Evolutionary conservation across 352 stramenopile genomes (phyloP).

Genomic region (Peronospora farinosa): DNA sequence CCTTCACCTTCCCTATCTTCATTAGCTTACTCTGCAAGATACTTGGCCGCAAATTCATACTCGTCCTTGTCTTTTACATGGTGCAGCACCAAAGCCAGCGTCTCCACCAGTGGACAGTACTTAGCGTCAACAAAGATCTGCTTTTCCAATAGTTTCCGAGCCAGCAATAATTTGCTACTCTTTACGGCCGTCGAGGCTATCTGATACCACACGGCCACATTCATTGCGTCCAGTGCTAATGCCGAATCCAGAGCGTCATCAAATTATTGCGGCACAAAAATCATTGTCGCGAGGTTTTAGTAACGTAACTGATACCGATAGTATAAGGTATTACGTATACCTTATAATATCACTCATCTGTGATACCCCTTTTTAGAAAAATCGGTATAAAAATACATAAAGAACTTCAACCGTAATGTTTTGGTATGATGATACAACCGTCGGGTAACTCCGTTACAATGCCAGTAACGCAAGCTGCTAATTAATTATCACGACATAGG

Average conservation of each 20-base stretch:
- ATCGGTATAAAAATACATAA: no score
- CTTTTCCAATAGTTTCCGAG: constrained; percentile 49
- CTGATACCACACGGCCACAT: constrained; percentile 74
- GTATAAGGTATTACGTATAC: no score
- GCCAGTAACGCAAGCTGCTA: no score
- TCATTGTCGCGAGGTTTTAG: constrained; percentile 60
- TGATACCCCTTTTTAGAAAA: no score
- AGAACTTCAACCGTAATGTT: no score
- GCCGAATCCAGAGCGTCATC: constrained; percentile 39
- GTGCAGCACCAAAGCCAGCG: constrained; percentile 51
- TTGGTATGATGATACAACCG: no score
- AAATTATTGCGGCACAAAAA: constrained; percentile 37
- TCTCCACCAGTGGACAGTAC: constrained; percentile 60
- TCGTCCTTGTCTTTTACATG: constrained; percentile 45
- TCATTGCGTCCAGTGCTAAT: constrained; percentile 50
- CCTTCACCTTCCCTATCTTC: background rate
- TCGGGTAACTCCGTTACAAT: no score
- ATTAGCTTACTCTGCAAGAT: constrained; percentile 31
- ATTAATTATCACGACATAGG: no score
- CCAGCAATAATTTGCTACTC: constrained; percentile 60
- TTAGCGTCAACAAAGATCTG: constrained; percentile 47
- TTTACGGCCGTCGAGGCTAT: constrained; percentile 53
- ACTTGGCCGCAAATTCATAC: constrained; percentile 40
- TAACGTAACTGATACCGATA: no score
- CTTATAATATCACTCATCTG: no score